A percentile compares a stretch with the other conserved stretches of the same genome.
phyloP scores from a whole-genome alignment of 768 basidiomycete species.

The Rhodotorula paludigena region DNA sequence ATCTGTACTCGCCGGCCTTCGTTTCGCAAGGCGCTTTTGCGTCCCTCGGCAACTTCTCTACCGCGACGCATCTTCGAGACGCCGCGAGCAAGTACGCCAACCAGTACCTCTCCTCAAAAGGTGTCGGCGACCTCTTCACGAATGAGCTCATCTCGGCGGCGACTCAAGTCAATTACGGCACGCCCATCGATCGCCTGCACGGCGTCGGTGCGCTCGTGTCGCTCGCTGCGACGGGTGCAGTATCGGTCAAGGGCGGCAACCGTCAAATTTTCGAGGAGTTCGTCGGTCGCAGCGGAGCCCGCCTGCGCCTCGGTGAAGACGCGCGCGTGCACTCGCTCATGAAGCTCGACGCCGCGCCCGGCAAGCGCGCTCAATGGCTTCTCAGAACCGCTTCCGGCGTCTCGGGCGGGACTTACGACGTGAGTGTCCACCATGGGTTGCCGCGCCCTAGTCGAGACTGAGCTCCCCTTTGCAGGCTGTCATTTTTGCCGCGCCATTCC shows the following conservation, averaged over 20 bases:
- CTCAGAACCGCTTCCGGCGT: conserved; percentile 17
- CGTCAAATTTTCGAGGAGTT: conserved; percentile 79
- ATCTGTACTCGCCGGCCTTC: conserved; percentile 56
- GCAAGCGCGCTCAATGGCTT: conserved; percentile 21
- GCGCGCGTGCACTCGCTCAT: conserved; percentile 40
- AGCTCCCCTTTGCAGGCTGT: conserved; percentile 55
- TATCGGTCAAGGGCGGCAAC: conserved; percentile 70
- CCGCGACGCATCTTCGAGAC: conserved; percentile 43
- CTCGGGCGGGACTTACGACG: conserved; percentile 31
- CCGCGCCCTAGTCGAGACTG: background rate
- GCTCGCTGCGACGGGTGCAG: conserved; percentile 66
- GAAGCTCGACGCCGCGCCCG: conserved; percentile 17
- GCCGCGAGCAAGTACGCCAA: conserved; percentile 55
- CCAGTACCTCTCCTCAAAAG: conserved; percentile 58
- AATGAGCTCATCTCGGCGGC: conserved; percentile 72
- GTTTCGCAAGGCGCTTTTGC: conserved; percentile 56
- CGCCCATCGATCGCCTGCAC: conserved; percentile 69
- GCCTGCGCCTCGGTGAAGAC: conserved; percentile 56
- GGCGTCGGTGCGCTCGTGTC: conserved; percentile 67
- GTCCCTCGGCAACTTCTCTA: conserved; percentile 59
- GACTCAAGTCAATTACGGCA: conserved; percentile 52
- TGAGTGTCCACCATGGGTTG: background rate
- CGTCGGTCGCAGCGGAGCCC: conserved; percentile 63
- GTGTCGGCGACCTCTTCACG: conserved; percentile 59
- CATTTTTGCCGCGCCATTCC: conserved; percentile 81